phyloP scores from a whole-genome alignment of 2,329 filamentous ascomycete species.

The Colletotrichum horii region DNA sequence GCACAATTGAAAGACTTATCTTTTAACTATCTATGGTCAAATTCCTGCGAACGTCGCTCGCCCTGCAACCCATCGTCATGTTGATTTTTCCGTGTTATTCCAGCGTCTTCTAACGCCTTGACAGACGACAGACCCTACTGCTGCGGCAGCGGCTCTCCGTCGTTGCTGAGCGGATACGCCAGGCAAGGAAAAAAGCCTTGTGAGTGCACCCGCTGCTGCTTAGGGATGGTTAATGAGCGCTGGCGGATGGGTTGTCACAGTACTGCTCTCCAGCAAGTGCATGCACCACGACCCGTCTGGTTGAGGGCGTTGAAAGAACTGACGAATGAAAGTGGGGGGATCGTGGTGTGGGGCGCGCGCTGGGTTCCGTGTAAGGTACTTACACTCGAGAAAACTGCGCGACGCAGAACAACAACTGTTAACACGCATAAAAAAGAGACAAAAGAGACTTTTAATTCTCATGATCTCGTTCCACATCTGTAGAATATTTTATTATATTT shows the following conservation, averaged over 20 bases:
- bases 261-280: background rate
- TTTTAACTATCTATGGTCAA: too few species aligned
- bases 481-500: too few species aligned
- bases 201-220: background rate
- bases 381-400: background rate
- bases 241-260: background rate
- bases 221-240: background rate
- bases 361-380: too few species aligned
- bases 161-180: background rate
- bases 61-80: too few species aligned
- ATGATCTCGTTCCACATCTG: background rate
- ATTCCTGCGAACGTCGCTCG: too few species aligned
- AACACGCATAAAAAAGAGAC: background rate
- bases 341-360: too few species aligned
- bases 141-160: background rate
- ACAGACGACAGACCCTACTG: background rate
- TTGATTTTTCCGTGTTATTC: too few species aligned
- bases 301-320: too few species aligned
- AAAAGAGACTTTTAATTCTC: background rate
- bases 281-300: too few species aligned
- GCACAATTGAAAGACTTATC: too few species aligned
- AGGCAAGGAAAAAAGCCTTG: background rate
- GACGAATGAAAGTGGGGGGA: background rate
- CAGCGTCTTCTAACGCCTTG: too few species aligned
- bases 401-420: background rate